A percentile compares a stretch with the other conserved stretches of the same genome.
phyloP scores from a whole-genome alignment of 306 rosid species.

The Hippophae gyantsensis region DNA sequence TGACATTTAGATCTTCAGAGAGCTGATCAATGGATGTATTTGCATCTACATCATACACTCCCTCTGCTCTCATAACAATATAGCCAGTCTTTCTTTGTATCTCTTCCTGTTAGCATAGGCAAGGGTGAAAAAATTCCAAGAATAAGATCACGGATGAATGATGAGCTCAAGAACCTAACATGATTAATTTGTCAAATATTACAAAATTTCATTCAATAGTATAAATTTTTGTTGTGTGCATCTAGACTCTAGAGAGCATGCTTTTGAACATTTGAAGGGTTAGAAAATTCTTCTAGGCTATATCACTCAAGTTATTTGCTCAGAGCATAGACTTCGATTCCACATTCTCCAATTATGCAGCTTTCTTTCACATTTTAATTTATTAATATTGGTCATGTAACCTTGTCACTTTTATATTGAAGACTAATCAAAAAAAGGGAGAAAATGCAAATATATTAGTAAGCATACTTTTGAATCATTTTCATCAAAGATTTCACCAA shows the following conservation, averaged over 20 bases:
- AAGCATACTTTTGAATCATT: slow-evolving; percentile 81
- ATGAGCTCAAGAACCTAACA: background rate
- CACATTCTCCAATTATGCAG: no score
- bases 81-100: slow-evolving; percentile 98
- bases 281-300: no score
- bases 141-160: background rate
- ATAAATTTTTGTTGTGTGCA: no score
- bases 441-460: background rate
- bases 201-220: no score
- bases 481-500: slow-evolving; percentile 98
- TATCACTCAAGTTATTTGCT: no score
- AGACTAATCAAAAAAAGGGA: slow-evolving; percentile 1
- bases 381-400: no score
- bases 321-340: no score
- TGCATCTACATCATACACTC: slow-evolving; percentile 93
- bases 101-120: slow-evolving; percentile 61
- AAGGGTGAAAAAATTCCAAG: slow-evolving; percentile 1
- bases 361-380: background rate
- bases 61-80: slow-evolving; percentile 91
- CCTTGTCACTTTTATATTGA: background rate
- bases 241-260: no score
- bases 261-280: no score
- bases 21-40: slow-evolving; percentile 96
- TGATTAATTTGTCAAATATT: background rate
- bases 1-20: slow-evolving; percentile 83